Evolutionary conservation across 768 basidiomycete genomes (phyloP), one percentile per base, ranked within the genome.

Genomic region (Kwoniella heveanensis): DNA sequence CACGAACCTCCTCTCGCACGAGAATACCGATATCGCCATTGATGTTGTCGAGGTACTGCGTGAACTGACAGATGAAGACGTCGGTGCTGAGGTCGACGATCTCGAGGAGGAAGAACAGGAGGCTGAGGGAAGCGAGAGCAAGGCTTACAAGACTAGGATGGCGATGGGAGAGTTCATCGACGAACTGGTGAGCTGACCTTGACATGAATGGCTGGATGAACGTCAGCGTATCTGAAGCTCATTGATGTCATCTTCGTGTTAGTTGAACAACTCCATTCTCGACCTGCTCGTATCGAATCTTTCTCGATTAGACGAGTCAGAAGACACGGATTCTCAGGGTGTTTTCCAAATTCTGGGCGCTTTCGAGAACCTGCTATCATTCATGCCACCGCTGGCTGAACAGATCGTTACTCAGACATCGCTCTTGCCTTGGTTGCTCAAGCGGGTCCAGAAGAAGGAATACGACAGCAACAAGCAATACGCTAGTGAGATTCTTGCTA

Each of bases 21-120:
- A 99, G 80, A 99, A 99, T 77, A 85, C 88, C 51, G 96, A 99
- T 80, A 97, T 99, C 64, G 90, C 90, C n/a, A 90, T 98, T 58
- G 93, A 96, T 69, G 89, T 92, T 30, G 88, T 98, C 36, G 91
- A 94, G 76, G 85, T 95, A 21, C 83, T 99, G 5, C 88, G 92
- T 71, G 96, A 99, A 80, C 84, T 97, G 65, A 95, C 93, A 0
- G 96, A 99, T 69, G 96, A 98, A 80, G 95, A 98, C 71, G 91
- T 91, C 1, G 90, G 90, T 4, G 88, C 90, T 52, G 90, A 88
- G 71, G 85, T 77, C 1, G 87, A 86, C 25, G 86, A 85, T 10
- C 85, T 83, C 8, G 85, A 88, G 0, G 88, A 88, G 24, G 80
- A 78, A 27, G 82, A 82, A 6, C 86, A 86, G 13, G 86, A 83